Percentiles rank a stretch among this genome's conserved stretches.
These are phyloP conservation scores for Hypoxylon rickii DNA, from an alignment of 495 filamentous ascomycete species.

Conservation along the genomic window DNA sequence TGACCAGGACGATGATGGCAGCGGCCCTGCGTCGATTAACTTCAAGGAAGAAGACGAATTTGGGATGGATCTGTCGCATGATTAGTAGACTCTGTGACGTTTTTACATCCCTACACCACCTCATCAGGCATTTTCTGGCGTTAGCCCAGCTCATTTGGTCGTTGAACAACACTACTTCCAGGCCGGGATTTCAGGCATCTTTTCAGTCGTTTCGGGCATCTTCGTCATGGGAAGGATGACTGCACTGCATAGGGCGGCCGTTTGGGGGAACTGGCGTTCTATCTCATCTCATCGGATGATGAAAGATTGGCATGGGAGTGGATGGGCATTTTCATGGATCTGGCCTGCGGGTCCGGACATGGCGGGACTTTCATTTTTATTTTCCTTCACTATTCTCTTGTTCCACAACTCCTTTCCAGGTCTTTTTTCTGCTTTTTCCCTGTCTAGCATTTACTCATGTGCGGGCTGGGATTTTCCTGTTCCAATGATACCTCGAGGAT, in stretches of 20 bases:
- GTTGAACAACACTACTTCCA: too few species aligned
- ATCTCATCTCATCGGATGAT: slow-evolving; percentile 14
- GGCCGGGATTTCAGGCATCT: too few species aligned
- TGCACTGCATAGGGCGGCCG: slow-evolving; percentile 32
- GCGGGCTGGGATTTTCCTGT: slow-evolving; percentile 27
- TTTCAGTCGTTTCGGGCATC: slow-evolving; percentile 32
- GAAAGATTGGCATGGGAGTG: slow-evolving; percentile 13
- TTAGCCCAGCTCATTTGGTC: slow-evolving; percentile 22
- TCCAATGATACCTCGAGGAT: slow-evolving; percentile 42
- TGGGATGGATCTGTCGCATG: slow-evolving; percentile 66
- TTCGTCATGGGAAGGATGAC: slow-evolving; percentile 10
- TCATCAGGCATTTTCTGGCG: slow-evolving; percentile 24
- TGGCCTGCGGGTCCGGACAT: slow-evolving; percentile 15
- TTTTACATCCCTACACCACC: slow-evolving; percentile 10
- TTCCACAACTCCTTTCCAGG: slow-evolving; percentile 26
- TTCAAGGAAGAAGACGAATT: slow-evolving; percentile 96
- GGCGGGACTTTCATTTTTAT: slow-evolving; percentile 25
- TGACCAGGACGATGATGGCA: slow-evolving; percentile 66
- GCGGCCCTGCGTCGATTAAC: slow-evolving; percentile 55
- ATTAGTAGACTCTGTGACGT: slow-evolving; percentile 8
- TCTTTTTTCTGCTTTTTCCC: background rate
- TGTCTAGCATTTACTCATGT: slow-evolving; percentile 29
- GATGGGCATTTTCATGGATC: slow-evolving; percentile 4
- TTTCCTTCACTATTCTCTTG: slow-evolving; percentile 4
- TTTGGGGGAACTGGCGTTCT: slow-evolving; percentile 34